Conservation (phyloP, 768 basidiomycete genomes). For the Hypholoma sublateritium region DNA sequence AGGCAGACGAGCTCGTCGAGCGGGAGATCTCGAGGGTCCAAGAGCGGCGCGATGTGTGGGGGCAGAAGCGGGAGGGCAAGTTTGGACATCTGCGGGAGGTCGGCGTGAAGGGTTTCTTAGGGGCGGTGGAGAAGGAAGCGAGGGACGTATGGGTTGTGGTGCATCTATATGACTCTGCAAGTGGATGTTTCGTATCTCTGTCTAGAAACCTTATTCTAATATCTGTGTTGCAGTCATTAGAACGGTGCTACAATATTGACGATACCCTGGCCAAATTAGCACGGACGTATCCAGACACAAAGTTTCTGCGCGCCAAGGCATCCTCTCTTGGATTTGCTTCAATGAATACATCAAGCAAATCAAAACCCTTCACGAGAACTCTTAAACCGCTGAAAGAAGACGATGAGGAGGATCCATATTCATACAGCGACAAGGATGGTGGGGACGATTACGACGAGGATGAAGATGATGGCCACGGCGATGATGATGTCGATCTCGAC, state of each 20-base stretch:
- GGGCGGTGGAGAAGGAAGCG: slow-evolving; percentile 73
- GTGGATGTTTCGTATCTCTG: slow-evolving; percentile 23
- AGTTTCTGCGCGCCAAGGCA: slow-evolving; percentile 83
- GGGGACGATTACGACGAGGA: slow-evolving; percentile 34
- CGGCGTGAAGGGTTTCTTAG: slow-evolving; percentile 68
- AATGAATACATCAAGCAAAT: slow-evolving; percentile 16
- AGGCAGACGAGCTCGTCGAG: slow-evolving; percentile 43
- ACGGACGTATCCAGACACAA: slow-evolving; percentile 65
- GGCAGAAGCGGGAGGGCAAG: slow-evolving; percentile 47
- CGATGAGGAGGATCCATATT: slow-evolving; percentile 48
- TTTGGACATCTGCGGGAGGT: slow-evolving; percentile 86
- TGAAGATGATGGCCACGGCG: slow-evolving; percentile 45
- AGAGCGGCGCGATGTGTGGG: slow-evolving; percentile 43
- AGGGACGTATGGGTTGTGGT: slow-evolving; percentile 78
- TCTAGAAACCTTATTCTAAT: neutral
- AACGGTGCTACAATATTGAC: slow-evolving; percentile 73
- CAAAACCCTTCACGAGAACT: slow-evolving; percentile 16
- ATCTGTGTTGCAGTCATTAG: slow-evolving; percentile 53
- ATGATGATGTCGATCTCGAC: slow-evolving; percentile 72
- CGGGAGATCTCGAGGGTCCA: slow-evolving; percentile 39
- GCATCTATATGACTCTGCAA: slow-evolving; percentile 80
- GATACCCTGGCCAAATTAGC: slow-evolving; percentile 68
- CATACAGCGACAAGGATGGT: slow-evolving; percentile 29
- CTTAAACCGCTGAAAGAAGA: slow-evolving; percentile 28
- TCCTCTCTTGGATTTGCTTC: slow-evolving; percentile 70